Base-by-base conservation (phyloP, 225 moss, liverwort and hornwort species). In the Sphagnum contortum region DNA sequence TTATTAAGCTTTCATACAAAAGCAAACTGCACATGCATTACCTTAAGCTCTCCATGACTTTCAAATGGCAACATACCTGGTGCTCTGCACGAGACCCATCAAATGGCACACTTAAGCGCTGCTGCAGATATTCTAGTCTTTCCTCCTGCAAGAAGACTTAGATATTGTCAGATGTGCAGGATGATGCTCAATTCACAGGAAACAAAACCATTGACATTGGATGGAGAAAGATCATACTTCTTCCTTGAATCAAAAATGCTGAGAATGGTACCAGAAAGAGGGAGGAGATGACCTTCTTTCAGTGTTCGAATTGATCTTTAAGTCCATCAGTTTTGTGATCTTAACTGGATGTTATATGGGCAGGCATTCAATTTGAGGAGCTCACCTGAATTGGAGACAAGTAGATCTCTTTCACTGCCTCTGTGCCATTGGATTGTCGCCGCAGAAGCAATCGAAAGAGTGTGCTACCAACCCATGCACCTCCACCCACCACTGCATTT, bases 51-150 rank as follows among this genome's bases (percentile, higher is more conserved):
- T 3, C 47, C 51, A 64, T 46, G 29, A 11, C 64, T 57, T 9
- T 12, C 5, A 50, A 50, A 12, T 9, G 8, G 9, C 4, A 64
- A 48, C 10, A 10, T 75, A 83, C 87, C 83, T 96, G 90, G 71
- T 96, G 96, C 53, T 77, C 76, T 7, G 53, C 69, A 58, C 79
- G 68, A 48, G 75, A 72, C 56, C 92, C 90, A 66, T 96, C 90
- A 47, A 96, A 96, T 3, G 88, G 77, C 48, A 90, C 68, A 48
- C 81, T 81, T 2, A 96, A 69, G n/a, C 85, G 87, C 50, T 83
- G 80, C 71, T 96, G 96, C 52, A 92, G 85, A 3, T 76, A 80
- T 71, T 87, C 73, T 60, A 96, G 77, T 9, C 90, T 81, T 56
- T 69, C 74, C 74, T 77, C 69, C 78, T 87, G 71, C 52, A 14